Evolutionary conservation across 163 green algal species (phyloP), one percentile per base, ranked within the genome.

Genomic region (Scenedesmus sp.): DNA sequence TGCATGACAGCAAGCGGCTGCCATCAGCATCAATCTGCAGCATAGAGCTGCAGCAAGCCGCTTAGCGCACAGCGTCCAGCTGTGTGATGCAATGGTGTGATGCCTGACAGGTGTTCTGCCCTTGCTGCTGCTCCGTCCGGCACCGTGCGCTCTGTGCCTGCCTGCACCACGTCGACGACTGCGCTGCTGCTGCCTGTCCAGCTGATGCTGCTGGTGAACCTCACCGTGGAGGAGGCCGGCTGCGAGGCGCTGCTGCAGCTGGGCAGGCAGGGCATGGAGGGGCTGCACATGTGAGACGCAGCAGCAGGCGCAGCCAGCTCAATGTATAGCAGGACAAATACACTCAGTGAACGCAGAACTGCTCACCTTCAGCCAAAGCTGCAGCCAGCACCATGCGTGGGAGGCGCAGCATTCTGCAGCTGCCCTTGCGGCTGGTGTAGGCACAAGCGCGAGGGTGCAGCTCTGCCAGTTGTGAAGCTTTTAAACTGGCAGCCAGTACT

Each of bases 181-280:
- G n/a, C 66, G 5, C 10, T 59, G 18, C 82, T 66, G 52, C 3
- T 13, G 0, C 2, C 52, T 54, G 20, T 23, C n/a, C 94, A 96
- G 92, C 74, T 97, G 15, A 97, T 97, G 96, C 86, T 99, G 62
- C 94, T 99, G 84, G 93, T 94, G 87, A 99, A 99, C 94, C 77
- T 98, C 56, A 98, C 97, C 5, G 89, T 95, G 3, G 62, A 83
- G 52, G 95, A 98, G 76, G 74, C 92, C 52, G 97, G 96, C 3
- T 94, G 93, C n/a, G 77, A 90, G 84, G 88, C 95, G 2, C 85
- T 99, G 77, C 91, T 99, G 82, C 96, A 98, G 93, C 89, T 97
- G 18, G 92, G 92, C 8, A 54, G 92, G 52, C 88, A 79, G 34
- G 84, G 77, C 23, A 62, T 96, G 90, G 93, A 97, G 83, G 96